Conservation (phyloP, 176 grass and related monocot species). For the Pontederia crassipes region DNA sequence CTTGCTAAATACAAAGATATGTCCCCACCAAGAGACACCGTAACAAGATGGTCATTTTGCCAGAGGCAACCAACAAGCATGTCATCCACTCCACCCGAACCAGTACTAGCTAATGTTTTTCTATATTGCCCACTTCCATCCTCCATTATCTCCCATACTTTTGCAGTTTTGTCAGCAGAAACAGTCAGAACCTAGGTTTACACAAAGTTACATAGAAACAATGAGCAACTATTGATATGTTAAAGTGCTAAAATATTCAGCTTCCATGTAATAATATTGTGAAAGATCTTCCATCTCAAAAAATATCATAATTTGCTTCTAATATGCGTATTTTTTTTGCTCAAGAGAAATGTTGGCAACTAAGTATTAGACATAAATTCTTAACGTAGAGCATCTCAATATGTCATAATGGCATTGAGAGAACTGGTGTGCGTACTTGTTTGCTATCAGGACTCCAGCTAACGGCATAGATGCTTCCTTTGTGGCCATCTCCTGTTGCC, state of each 20-base stretch:
- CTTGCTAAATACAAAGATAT: slow-evolving; percentile 68
- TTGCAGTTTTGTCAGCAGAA: slow-evolving; percentile 95
- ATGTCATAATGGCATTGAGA: background rate
- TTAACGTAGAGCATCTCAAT: background rate
- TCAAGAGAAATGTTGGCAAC: background rate
- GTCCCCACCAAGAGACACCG: slow-evolving; percentile 83
- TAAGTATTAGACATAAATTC: background rate
- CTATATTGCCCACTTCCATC: slow-evolving; percentile 65
- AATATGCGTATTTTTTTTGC: too few species aligned
- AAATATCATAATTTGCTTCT: too few species aligned
- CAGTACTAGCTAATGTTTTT: slow-evolving; percentile 58
- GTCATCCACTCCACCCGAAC: slow-evolving; percentile 83
- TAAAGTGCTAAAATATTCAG: background rate
- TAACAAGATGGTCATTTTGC: slow-evolving; percentile 88
- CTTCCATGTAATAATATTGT: background rate
- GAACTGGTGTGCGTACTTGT: slow-evolving; percentile 53
- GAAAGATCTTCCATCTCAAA: too few species aligned
- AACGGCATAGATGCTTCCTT: slow-evolving; percentile 89
- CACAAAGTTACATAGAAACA: background rate
- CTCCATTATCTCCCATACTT: slow-evolving; percentile 92
- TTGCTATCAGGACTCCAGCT: slow-evolving; percentile 97
- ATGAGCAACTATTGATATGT: background rate
- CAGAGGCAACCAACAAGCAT: slow-evolving; percentile 96
- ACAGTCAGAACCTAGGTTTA: slow-evolving; percentile 79
- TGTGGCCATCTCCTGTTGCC: slow-evolving; percentile 55